Conservation (phyloP, 1,139 yeast species). For the Kodamaea arcana region DNA sequence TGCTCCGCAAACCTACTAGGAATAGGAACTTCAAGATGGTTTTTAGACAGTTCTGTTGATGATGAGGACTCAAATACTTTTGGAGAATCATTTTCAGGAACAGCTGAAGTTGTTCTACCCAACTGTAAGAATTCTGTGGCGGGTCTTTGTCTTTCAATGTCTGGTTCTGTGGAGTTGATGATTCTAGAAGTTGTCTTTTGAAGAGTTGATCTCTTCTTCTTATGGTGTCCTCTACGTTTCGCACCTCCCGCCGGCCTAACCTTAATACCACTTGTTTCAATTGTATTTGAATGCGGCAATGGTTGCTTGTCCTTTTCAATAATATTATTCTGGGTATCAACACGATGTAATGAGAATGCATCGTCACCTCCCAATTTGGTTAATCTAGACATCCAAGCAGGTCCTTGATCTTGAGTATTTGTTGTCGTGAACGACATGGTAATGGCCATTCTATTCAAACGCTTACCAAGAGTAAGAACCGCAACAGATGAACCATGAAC, state of each 20-base stretch:
- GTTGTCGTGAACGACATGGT: constrained; percentile 83
- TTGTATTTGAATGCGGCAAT: constrained; percentile 28
- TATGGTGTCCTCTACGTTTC: constrained; percentile 41
- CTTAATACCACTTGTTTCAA: constrained; percentile 64
- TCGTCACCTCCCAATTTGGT: constrained; percentile 72
- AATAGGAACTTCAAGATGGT: neutral
- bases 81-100: constrained; percentile 10
- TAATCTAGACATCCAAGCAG: constrained; percentile 82
- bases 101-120: constrained; percentile 27
- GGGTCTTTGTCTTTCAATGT: constrained; percentile 35
- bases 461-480: constrained; percentile 81
- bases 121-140: constrained; percentile 41
- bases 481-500: constrained; percentile 98
- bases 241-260: constrained; percentile 84
- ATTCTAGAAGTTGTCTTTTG: constrained; percentile 5
- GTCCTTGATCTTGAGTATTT: constrained; percentile 56
- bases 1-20: constrained; percentile 1
- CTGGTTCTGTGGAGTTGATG: constrained; percentile 11
- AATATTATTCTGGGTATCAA: constrained; percentile 48
- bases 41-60: constrained; percentile 17
- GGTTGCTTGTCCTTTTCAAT: constrained; percentile 10
- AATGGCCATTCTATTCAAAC: constrained; percentile 86
- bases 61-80: constrained; percentile 10
- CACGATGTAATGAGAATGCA: constrained; percentile 74
- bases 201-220: constrained; percentile 22